These are phyloP conservation scores for Colletotrichum simmondsii DNA, from an alignment of 2,329 filamentous ascomycete genomes.

Conservation along the genomic window DNA sequence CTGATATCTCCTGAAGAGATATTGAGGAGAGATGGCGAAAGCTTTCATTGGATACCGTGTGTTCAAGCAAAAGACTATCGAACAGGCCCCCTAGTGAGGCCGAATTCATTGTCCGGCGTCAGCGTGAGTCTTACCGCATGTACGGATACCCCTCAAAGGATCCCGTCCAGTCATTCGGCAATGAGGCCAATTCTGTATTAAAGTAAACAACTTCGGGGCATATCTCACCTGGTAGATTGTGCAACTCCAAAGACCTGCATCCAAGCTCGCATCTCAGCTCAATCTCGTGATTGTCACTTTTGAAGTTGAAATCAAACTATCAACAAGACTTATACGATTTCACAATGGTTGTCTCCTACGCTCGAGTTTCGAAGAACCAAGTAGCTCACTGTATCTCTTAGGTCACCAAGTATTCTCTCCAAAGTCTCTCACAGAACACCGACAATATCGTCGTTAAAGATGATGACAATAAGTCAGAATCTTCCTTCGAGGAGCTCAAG, in stretches of 20 bases:
- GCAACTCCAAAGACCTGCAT: neutral
- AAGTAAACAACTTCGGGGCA: neutral
- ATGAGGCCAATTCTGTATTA: neutral
- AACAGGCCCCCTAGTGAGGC: neutral
- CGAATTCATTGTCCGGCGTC: neutral
- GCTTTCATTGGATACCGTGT: neutral
- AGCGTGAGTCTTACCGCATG: neutral
- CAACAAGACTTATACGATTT: neutral
- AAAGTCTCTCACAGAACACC: neutral
- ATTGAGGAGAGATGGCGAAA: too few species aligned
- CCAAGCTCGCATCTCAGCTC: neutral
- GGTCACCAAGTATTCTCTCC: constrained; percentile 25
- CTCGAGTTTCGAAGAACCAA: neutral
- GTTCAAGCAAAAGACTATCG: neutral
- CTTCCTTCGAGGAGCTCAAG: neutral
- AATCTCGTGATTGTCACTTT: neutral
- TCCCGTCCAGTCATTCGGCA: neutral
- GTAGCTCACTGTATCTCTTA: neutral
- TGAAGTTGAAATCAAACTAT: neutral
- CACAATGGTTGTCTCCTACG: neutral
- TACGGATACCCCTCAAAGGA: neutral
- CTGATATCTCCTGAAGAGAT: neutral
- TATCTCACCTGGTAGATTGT: neutral
- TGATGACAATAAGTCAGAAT: neutral
- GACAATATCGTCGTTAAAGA: neutral